Conservation (phyloP, 495 filamentous ascomycete genomes). For the Aspergillus heteromorphus region DNA sequence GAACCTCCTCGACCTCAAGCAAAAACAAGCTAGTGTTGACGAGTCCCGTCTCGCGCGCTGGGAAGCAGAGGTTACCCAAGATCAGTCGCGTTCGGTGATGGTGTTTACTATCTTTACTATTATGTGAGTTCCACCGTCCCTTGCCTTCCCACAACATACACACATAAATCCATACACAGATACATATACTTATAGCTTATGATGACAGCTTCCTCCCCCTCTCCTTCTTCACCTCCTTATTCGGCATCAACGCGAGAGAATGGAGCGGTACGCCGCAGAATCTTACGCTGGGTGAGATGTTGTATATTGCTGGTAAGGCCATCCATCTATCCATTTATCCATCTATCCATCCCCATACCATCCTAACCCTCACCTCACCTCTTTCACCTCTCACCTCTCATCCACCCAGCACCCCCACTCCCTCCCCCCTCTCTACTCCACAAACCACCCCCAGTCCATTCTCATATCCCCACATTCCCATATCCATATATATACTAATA, state of each 20-base stretch:
- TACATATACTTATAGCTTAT: conserved; percentile 5
- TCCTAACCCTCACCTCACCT: neutral
- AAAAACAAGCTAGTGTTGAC: conserved; percentile 64
- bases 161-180: conserved; percentile 7
- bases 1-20: conserved; percentile 62
- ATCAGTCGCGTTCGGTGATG: conserved; percentile 60
- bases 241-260: conserved; percentile 61
- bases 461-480: neutral
- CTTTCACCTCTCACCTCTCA: too few relatives aligned
- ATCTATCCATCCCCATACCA: neutral
- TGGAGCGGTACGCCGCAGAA: conserved; percentile 47
- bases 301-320: conserved; percentile 30
- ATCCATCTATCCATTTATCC: neutral
- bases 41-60: conserved; percentile 60
- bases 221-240: conserved; percentile 62
- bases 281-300: conserved; percentile 26
- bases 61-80: conserved; percentile 58
- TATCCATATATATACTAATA: conserved; percentile 10
- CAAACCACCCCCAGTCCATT: too few relatives aligned
- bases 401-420: too few relatives aligned
- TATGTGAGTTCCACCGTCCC: conserved; percentile 53
- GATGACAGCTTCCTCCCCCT: conserved; percentile 50
- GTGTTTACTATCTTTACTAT: conserved; percentile 67
- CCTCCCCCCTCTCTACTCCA: too few relatives aligned
- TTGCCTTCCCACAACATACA: conserved; percentile 38